These are phyloP conservation scores for Chaetomium olivaceum DNA, from an alignment of 2,329 filamentous ascomycete genomes.

Conservation along the genomic window DNA sequence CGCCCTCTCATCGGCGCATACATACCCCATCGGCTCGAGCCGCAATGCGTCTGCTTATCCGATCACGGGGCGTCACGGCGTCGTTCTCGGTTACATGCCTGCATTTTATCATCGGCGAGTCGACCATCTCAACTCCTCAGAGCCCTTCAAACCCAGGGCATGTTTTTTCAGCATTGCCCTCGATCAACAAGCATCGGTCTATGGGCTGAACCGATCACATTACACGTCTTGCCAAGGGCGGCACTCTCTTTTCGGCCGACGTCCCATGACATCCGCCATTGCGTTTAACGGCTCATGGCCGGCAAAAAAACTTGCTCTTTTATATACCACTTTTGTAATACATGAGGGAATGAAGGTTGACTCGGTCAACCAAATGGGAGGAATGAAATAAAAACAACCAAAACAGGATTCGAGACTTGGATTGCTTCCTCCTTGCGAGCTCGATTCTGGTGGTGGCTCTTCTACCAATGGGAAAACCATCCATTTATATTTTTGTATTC, in stretches of 20 bases:
- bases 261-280: neutral
- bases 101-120: neutral
- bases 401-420: slow-evolving; percentile 1
- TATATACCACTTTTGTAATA: slow-evolving; percentile 25
- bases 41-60: neutral
- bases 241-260: neutral
- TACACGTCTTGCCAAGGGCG: neutral
- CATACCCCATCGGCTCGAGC: neutral
- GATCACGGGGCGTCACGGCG: slow-evolving; percentile 1
- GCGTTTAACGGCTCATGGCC: neutral
- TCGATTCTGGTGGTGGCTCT: neutral
- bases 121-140: slow-evolving; percentile 19
- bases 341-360: slow-evolving; percentile 4
- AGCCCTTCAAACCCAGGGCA: neutral
- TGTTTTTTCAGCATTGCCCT: neutral
- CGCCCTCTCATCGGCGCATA: slow-evolving; percentile 8
- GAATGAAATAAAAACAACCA: neutral
- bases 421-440: neutral
- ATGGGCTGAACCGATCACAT: neutral
- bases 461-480: neutral
- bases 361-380: slow-evolving; percentile 8
- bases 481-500: neutral
- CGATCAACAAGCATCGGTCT: neutral
- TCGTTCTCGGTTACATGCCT: neutral
- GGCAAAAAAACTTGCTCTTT: neutral